phyloP scores from a whole-genome alignment of 176 grass and related monocot species.

The Stipa capillata region DNA sequence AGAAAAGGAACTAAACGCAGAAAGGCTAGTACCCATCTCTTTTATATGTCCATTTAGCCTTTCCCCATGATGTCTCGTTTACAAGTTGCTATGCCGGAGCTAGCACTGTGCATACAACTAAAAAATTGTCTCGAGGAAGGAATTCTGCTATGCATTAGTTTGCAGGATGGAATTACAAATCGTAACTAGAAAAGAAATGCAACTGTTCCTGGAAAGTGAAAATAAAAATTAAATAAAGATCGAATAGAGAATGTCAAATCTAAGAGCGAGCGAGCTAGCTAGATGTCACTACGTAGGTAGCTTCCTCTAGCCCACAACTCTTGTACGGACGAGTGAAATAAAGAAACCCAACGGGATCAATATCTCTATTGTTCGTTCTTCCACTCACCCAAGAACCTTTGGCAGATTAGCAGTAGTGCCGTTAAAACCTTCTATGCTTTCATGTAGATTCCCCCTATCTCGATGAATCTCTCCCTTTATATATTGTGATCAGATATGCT shows the following conservation, averaged over 20 bases:
- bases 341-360: slow-evolving; percentile 26
- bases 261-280: not conserved
- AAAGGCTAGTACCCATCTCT: not conserved
- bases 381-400: slow-evolving; percentile 20
- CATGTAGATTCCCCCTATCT: slow-evolving; percentile 36
- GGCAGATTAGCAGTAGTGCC: slow-evolving; percentile 7
- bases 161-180: not conserved
- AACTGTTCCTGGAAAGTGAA: not conserved
- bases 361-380: slow-evolving; percentile 21
- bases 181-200: not conserved
- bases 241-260: slow-evolving; percentile 31
- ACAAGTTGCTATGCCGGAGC: not conserved
- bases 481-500: slow-evolving; percentile 41
- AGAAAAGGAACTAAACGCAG: slow-evolving; percentile 26
- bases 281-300: slow-evolving; percentile 36
- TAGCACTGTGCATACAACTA: slow-evolving; percentile 5
- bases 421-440: slow-evolving; percentile 25
- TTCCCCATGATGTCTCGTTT: not conserved
- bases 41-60: slow-evolving; percentile 25
- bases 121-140: not conserved
- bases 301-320: slow-evolving; percentile 22
- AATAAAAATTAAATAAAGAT: not conserved
- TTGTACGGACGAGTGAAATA: slow-evolving; percentile 34
- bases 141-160: not conserved
- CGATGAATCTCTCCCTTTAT: slow-evolving; percentile 18